phyloP scores from a whole-genome alignment of 2,329 filamentous ascomycete genomes.

The Beauveria sp. region DNA sequence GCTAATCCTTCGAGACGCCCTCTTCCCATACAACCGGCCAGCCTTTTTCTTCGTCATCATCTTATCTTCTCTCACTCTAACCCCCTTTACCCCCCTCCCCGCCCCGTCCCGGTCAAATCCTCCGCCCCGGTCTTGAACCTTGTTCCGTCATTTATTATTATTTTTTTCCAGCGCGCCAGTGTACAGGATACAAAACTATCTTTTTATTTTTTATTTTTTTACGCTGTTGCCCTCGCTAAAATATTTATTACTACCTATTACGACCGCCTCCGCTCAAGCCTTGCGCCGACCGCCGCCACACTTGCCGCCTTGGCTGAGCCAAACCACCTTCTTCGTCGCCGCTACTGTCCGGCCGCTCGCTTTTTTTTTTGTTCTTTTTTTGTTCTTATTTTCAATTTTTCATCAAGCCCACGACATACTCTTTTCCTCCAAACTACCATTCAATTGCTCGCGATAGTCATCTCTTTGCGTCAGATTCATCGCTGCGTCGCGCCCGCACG shows the following conservation, averaged over 20 bases:
- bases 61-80: background rate
- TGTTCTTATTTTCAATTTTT: background rate
- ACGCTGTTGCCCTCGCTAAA: background rate
- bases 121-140: background rate
- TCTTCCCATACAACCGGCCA: background rate
- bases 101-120: background rate
- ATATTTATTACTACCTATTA: background rate
- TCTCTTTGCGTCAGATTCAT: background rate
- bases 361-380: background rate
- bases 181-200: background rate
- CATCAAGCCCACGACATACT: background rate
- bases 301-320: constrained; percentile 7
- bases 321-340: background rate
- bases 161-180: background rate
- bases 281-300: constrained; percentile 4
- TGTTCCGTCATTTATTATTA: background rate
- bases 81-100: background rate
- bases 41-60: background rate
- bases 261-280: constrained; percentile 3
- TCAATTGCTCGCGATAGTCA: background rate
- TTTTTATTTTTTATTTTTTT: background rate
- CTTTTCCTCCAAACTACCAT: background rate
- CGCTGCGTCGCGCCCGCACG: background rate
- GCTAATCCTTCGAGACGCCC: background rate
- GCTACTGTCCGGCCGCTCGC: background rate